Base-by-base conservation (phyloP, 1,139 yeast species). In the Protomyces arabidopsidicola region DNA sequence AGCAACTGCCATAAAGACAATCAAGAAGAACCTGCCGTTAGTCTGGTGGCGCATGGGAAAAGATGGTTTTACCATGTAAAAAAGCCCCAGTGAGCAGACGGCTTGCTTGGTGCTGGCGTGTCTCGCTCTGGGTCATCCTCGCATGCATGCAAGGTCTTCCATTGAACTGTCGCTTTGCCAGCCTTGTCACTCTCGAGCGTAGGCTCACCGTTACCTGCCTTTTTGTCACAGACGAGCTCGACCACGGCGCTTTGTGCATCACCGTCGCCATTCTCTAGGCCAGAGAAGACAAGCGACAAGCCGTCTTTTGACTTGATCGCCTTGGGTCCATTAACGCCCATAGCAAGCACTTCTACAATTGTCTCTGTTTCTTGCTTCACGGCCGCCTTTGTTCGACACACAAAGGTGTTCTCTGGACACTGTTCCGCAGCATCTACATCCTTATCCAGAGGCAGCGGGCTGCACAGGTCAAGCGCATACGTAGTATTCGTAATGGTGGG, bases 381-480 rank as follows among this genome's bases (percentile, higher is more conserved):
- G 22, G 53, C 53, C 6, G 52, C 27, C 6, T 36, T 52, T 9
- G 45, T 51, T 16, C 45, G 53, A 22, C 62, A 58, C 6, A 58
- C 62, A 68, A 87, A 88, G 1, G 90, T 82, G 68, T 85, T 84
- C 60, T 77, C 76, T 0, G 90, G 87, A 74, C 97, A 90, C 24
- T 73, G 72, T 4, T 77, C 74, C 3, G 72, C 75, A 39, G 74
- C 76, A 1, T 72, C 72, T 16, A 74, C 71, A 39, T 72, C 70
- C 18, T 67, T 60, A 68, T 67, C 53, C 68, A 60, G 51, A 5
- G 70, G 72, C 36, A 81, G 73, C 12, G 81, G 75, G 55, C 82
- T 84, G 75, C 95, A 88, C 12, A 89, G 78, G 54, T 88, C 87
- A 57, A 90, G 71, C 70, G 79, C 82, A 90, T 96, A 88, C 2